Evolutionary conservation across 2,329 filamentous ascomycete genomes (phyloP), one percentile per base, ranked within the genome.

Genomic region (Aureobasidium uvarum): DNA sequence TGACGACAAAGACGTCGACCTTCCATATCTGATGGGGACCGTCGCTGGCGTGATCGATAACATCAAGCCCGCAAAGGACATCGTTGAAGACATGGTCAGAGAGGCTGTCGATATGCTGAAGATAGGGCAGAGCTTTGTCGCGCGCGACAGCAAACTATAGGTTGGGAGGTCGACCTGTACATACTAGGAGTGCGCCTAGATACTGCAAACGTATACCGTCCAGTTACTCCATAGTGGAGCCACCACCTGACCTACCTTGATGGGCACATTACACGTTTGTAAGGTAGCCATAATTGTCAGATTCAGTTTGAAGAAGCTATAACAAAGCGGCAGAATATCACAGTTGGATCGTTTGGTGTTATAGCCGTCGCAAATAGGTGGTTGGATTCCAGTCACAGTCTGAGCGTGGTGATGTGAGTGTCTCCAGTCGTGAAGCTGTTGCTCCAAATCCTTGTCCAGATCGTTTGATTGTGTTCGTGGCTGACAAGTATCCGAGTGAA

Each of bases 1-100:
- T 58, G 90, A 89, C 1, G 88, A 87, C 64, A 66, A 66, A 16
- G 92, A 96, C 46, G 81, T 96, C 14, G 94, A 97, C 73, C 81
- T 90, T 65, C 94, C 94, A 14, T 92, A 94, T 77, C 75, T 97
- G 73, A 97, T 97, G 94, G 94, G 94, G 1, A 92, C 96, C 79
- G 93, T 97, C 10, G 90, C 92, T 0, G 93, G 90, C 1, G 84
- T 88, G 1, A 90, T 97, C 66, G 77, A 80, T 39, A 86, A 88
- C 70, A 85, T 97, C 67, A 87, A 95, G 80, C 92, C 93, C 0
- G 94, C 94, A 0, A 84, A 81, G 54, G 84, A 88, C 69, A 96
- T 98, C 79, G 87, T 98, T n/a, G 84, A 87, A 67, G 92, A 96
- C 70, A 97, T 98, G 92, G 90, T 96, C 11, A 78, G 79, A 23